Evolutionary conservation across 768 basidiomycete genomes (phyloP).

Genomic region (Mycena leptocephala): DNA sequence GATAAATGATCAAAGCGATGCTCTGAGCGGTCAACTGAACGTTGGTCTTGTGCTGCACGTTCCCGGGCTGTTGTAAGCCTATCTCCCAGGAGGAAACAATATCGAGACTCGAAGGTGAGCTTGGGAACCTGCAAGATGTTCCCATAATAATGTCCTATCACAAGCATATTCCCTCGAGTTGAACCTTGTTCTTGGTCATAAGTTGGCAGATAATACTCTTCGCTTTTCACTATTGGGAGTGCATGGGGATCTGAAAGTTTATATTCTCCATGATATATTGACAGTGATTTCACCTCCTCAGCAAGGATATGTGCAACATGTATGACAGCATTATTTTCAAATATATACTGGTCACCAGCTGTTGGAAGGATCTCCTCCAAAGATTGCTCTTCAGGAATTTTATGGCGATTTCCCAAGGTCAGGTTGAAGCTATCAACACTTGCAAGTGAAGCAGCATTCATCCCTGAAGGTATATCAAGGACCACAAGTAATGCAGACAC

Average conservation of each 20-base stretch:
- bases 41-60: constrained; percentile 26
- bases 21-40: constrained; percentile 20
- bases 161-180: constrained; percentile 15
- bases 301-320: neutral
- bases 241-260: constrained; percentile 11
- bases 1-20: constrained; percentile 15
- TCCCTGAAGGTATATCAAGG: neutral
- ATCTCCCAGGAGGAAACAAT: constrained; percentile 21
- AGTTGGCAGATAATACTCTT: constrained; percentile 1
- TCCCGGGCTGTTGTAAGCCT: constrained; percentile 28
- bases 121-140: neutral
- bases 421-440: neutral
- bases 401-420: neutral
- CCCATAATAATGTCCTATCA: neutral
- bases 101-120: neutral
- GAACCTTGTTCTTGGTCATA: constrained; percentile 12
- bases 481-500: neutral
- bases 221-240: neutral
- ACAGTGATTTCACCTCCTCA: neutral
- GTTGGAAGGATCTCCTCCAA: neutral
- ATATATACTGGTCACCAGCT: neutral
- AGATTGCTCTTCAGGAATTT: neutral
- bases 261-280: neutral
- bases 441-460: neutral
- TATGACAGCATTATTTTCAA: neutral